Base-by-base conservation (phyloP, 495 filamentous ascomycete species). In the Penicillium mononematosum region DNA sequence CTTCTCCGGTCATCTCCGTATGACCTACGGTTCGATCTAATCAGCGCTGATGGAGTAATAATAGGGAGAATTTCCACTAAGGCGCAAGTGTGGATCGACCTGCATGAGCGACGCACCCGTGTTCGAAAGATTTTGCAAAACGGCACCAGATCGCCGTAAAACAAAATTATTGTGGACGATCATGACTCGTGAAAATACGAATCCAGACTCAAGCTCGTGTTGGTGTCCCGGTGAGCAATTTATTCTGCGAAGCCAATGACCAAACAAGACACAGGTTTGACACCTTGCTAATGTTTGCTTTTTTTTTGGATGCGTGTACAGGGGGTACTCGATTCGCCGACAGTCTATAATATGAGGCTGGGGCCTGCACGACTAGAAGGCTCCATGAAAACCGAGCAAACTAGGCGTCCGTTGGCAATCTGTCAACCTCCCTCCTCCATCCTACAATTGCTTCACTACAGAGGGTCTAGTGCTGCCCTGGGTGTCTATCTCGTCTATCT, bases 191-290 rank as follows among this genome's bases (percentile, higher is more conserved):
- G 46, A 22, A 12, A 12, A 44, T 22, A 29, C 47, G 42, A 12
- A 46, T 52, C 22, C 34, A 52, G 50, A 57, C 25, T 63, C 43
- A 58, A 56, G 14, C 45, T 65, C 48, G 55, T 59, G 44, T 52
- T 50, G 11, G 31, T 43, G 19, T 16, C 6, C 36, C 36, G 36
- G 24, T 42, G 34, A 53, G 12, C 11, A n/a, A 41, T 29, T 14
- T 32, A 29, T 31, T 6, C 5, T 36, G 43, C 48, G 53, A 49
- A 49, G 48, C 44, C 54, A 57, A 20, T 12, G 49, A 36, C 49
- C 36, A 29, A 49, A 34, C 53, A 39, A 46, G 57, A 56, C 42
- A 34, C 11, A 45, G 39, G 25, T 52, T 39, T 24, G 25, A 38
- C 25, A 56, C 58, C 53, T 41, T 42, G 52, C 45, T 55, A 50